phyloP scores from a whole-genome alignment of 1,284 basidiomycete genomes.

The Moesziomyces antarcticus region DNA sequence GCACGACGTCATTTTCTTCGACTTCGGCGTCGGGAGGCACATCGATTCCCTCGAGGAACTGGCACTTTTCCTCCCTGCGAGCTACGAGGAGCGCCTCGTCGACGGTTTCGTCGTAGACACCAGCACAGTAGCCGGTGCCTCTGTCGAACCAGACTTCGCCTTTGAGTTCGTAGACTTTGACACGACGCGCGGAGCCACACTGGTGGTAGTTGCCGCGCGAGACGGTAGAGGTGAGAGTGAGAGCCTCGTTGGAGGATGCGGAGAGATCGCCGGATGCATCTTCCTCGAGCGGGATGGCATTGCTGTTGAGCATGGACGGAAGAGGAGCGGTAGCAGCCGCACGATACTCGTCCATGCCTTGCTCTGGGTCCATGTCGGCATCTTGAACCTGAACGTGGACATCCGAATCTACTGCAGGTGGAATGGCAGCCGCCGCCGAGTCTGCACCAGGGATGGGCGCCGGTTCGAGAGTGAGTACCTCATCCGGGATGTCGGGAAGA shows the following conservation, averaged over 20 bases:
- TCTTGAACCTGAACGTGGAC: conserved; percentile 6
- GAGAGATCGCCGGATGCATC: conserved; percentile 47
- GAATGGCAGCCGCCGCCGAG: conserved; percentile 1
- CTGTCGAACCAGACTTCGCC: conserved; percentile 64
- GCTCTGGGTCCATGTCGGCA: conserved; percentile 16
- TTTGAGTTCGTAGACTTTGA: conserved; percentile 66
- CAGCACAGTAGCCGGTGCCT: conserved; percentile 66
- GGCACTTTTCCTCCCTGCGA: conserved; percentile 60
- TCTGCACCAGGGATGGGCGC: conserved; percentile 14
- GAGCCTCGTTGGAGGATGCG: conserved; percentile 45
- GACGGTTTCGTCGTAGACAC: conserved; percentile 64
- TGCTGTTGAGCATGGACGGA: conserved; percentile 50
- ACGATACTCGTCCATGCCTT: conserved; percentile 32
- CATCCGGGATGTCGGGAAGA: conserved; percentile 42
- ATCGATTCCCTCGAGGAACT: conserved; percentile 53
- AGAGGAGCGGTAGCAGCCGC: conserved; percentile 30
- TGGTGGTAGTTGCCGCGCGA: conserved; percentile 64
- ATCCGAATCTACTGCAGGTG: not conserved
- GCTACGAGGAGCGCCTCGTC: conserved; percentile 66
- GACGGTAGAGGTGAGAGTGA: conserved; percentile 59
- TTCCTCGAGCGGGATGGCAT: conserved; percentile 41
- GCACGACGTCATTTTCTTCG: conserved; percentile 26
- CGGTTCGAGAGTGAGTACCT: conserved; percentile 21
- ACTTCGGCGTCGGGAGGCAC: conserved; percentile 31
- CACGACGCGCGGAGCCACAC: conserved; percentile 65